Evolutionary conservation across 2,329 filamentous ascomycete species (phyloP).

Genomic region (Pestalotiopsis sp.): DNA sequence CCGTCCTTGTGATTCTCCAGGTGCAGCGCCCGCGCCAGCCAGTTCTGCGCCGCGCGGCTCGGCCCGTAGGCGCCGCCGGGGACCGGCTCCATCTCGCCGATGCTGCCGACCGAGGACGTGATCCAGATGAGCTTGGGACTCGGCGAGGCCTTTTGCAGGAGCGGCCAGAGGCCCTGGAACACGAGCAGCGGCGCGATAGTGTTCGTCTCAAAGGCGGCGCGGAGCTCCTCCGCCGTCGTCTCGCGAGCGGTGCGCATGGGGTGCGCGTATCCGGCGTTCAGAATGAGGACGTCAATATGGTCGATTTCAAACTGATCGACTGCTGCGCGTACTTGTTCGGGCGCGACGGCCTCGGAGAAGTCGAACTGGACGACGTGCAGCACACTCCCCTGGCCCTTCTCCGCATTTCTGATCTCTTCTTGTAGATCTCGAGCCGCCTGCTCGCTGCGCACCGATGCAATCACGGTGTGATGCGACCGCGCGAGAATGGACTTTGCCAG

Average conservation of each 20-base stretch:
- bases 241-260: slow-evolving; percentile 28
- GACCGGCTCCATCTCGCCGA: slow-evolving; percentile 29
- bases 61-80: slow-evolving; percentile 35
- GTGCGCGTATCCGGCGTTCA: slow-evolving; percentile 46
- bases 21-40: slow-evolving; percentile 30
- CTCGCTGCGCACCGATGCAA: slow-evolving; percentile 36
- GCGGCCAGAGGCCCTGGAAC: slow-evolving; percentile 34
- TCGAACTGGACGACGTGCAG: slow-evolving; percentile 40
- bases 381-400: slow-evolving; percentile 26
- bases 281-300: slow-evolving; percentile 50
- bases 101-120: slow-evolving; percentile 35
- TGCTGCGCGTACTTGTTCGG: slow-evolving; percentile 28
- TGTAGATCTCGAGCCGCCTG: slow-evolving; percentile 17
- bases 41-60: slow-evolving; percentile 36
- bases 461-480: slow-evolving; percentile 53
- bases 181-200: slow-evolving; percentile 37
- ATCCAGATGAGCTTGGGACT: slow-evolving; percentile 36
- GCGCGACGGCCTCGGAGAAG: slow-evolving; percentile 24
- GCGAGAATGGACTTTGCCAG: slow-evolving; percentile 38
- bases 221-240: slow-evolving; percentile 34
- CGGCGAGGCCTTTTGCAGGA: slow-evolving; percentile 25
- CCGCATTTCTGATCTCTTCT: slow-evolving; percentile 19
- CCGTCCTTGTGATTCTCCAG: slow-evolving; percentile 23
- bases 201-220: slow-evolving; percentile 44
- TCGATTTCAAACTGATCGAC: slow-evolving; percentile 30